Base-by-base conservation (phyloP, 2,329 filamentous ascomycete species). In the Nigrograna mackinnonii region DNA sequence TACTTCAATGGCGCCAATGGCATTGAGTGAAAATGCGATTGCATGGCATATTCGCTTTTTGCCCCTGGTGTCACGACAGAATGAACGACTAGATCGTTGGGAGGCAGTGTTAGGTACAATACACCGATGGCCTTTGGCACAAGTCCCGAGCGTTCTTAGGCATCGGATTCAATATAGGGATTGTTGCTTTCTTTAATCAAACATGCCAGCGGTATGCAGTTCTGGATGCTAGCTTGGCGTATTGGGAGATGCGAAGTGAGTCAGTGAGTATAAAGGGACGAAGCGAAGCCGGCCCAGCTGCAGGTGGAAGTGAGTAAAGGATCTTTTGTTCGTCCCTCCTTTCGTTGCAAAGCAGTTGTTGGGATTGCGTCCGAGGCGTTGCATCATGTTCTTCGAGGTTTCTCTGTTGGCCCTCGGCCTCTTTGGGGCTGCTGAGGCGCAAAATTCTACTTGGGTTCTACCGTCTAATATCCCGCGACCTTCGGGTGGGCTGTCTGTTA, bases 1-100 rank as follows among this genome's bases (percentile, higher is more conserved):
- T n/a, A n/a, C n/a, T 40, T 47, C 40, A 41, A 37, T 22, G 17
- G 19, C 40, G 18, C 44, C 40, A 47, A 47, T 47, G 44, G 34
- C 5, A 39, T 32, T 33, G 17, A 14, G 22, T n/a, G n/a, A n/a
- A n/a, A n/a, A n/a, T n/a, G n/a, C n/a, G n/a, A n/a, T n/a, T n/a
- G n/a, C n/a, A n/a, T n/a, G n/a, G n/a, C n/a, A n/a, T n/a, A n/a
- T n/a, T n/a, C n/a, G n/a, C n/a, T n/a, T n/a, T n/a, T n/a, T n/a
- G n/a, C n/a, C n/a, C n/a, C n/a, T n/a, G n/a, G n/a, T n/a, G n/a
- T n/a, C n/a, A n/a, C n/a, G n/a, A n/a, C n/a, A n/a, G n/a, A n/a
- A n/a, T n/a, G n/a, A n/a, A n/a, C n/a, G n/a, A n/a, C n/a, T n/a
- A n/a, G n/a, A n/a, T n/a, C n/a, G n/a, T n/a, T n/a, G n/a, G n/a